These are phyloP conservation scores for Neurospora sp. DNA, from an alignment of 495 filamentous ascomycete genomes.

Conservation along the genomic window DNA sequence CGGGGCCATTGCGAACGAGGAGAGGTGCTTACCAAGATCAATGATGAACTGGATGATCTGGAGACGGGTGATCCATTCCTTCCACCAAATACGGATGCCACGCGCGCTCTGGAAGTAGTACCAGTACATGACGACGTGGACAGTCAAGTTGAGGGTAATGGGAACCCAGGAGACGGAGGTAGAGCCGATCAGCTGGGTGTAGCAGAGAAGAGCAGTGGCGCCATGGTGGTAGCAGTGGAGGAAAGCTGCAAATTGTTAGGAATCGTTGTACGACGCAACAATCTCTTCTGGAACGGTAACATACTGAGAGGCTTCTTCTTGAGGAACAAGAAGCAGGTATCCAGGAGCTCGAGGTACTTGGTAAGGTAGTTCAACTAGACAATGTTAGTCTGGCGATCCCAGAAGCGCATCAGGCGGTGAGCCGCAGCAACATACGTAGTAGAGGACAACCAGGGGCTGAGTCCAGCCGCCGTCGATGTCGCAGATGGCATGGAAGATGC, in stretches of 20 bases:
- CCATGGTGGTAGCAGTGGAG: constrained; percentile 82
- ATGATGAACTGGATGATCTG: constrained; percentile 78
- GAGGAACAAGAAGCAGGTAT: constrained; percentile 72
- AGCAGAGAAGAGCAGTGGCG: constrained; percentile 76
- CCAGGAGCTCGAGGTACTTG: constrained; percentile 72
- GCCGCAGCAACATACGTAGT: constrained; percentile 52
- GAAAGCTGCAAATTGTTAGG: constrained; percentile 48
- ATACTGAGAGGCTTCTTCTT: constrained; percentile 82
- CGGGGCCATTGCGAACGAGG: neutral
- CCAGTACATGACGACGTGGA: constrained; percentile 58
- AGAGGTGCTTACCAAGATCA: constrained; percentile 53
- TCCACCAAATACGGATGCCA: constrained; percentile 79
- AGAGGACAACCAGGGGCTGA: constrained; percentile 60
- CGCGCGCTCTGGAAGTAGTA: constrained; percentile 80
- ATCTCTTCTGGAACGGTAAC: constrained; percentile 7
- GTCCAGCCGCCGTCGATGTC: constrained; percentile 66
- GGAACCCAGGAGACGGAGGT: constrained; percentile 74
- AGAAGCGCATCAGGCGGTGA: neutral
- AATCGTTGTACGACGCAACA: constrained; percentile 1
- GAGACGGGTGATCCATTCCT: constrained; percentile 80
- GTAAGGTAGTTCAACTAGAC: constrained; percentile 67
- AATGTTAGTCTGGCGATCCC: constrained; percentile 19
- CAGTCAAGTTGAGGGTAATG: constrained; percentile 66
- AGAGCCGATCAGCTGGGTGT: constrained; percentile 68
- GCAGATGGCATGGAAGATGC: constrained; percentile 67